Percentiles rank a stretch among this genome's conserved stretches.
phyloP scores from a whole-genome alignment of 352 stramenopile genomes.

The Blastocystis sp. region DNA sequence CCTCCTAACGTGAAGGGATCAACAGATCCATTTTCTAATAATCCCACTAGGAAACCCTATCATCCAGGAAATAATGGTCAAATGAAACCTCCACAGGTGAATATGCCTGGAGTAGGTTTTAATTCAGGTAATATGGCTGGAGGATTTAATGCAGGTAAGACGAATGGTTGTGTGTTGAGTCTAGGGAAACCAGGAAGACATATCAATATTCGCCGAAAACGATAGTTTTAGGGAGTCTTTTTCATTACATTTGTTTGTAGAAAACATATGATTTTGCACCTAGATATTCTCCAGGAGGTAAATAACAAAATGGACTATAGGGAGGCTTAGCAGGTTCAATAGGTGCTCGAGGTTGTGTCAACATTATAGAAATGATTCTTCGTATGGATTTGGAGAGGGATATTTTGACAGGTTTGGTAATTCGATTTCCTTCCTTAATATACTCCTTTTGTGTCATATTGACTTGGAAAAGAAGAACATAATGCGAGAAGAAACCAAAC shows the following conservation, averaged over 20 bases:
- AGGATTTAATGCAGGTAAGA: not conserved
- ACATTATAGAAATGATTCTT: constrained; percentile 11
- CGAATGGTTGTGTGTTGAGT: not conserved
- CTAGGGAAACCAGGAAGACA: not conserved
- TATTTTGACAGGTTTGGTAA: not conserved
- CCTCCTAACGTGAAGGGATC: not conserved
- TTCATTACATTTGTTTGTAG: not conserved
- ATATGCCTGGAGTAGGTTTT: not conserved
- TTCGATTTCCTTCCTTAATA: constrained; percentile 15
- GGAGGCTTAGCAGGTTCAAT: not conserved
- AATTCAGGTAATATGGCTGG: not conserved
- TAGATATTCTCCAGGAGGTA: not conserved
- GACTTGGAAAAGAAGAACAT: constrained; percentile 10
- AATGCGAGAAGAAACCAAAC: constrained; percentile 13
- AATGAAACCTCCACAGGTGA: not conserved
- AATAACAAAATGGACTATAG: constrained; percentile 38
- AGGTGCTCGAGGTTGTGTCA: not conserved
- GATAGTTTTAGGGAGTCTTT: not conserved
- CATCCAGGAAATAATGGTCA: not conserved
- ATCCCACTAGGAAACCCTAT: too few relatives aligned
- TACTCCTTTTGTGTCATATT: constrained; percentile 52
- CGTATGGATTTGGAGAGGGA: not conserved
- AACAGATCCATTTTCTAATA: not conserved
- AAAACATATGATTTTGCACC: constrained; percentile 1
- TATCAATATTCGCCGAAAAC: not conserved